Evolutionary conservation across 345 rosid species (phyloP), one percentile per base, ranked within the genome.

Genomic region (Citrus reticulata): DNA sequence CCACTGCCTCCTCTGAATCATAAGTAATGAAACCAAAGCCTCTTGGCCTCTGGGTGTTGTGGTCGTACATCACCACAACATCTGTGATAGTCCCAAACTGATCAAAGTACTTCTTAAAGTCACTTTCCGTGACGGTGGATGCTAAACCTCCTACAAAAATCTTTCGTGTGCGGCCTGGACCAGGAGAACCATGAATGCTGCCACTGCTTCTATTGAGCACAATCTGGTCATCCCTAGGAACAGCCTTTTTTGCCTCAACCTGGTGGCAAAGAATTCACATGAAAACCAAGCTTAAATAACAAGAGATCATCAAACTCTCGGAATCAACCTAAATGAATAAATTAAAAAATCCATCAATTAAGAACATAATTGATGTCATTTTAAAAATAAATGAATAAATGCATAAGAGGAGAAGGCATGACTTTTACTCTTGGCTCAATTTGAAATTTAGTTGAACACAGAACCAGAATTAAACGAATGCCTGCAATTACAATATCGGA

Each of bases 221-320:
- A 80, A 82, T 91, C 74, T 92, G 97, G 66, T 92, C 94, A 83
- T 92, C 97, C 81, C 92, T 88, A 20, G 97, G 97, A 80, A 91
- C 92, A 60, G 97, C 97, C 68, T 83, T 91, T 77, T 92, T 92
- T 67, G 97, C 97, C 86, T 92, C 97, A 68, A 91, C 93, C 94
- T 91, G 83, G 75, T 59, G 74, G 75, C 60, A 69, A 37, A 74
- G 24, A 86, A 80, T 66, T 81, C 73, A 55, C 46, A 72, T 81
- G 68, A 86, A 73, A 77, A 85, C 10, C 65, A 66, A 64, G 19
- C 73, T 73, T 60, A 73, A 73, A 77, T 27, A 67, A n/a, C 62
- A 68, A 32, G 55, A 60, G 58, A 67, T 39, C 27, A 29, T 67
- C 9, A 59, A 54, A 70, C 29, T 39, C 37, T 60, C n/a, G 19